Percentiles rank a stretch among this genome's conserved stretches.
Conservation (phyloP, 805 yeast genomes). For the Teunomyces gatunensis region DNA sequence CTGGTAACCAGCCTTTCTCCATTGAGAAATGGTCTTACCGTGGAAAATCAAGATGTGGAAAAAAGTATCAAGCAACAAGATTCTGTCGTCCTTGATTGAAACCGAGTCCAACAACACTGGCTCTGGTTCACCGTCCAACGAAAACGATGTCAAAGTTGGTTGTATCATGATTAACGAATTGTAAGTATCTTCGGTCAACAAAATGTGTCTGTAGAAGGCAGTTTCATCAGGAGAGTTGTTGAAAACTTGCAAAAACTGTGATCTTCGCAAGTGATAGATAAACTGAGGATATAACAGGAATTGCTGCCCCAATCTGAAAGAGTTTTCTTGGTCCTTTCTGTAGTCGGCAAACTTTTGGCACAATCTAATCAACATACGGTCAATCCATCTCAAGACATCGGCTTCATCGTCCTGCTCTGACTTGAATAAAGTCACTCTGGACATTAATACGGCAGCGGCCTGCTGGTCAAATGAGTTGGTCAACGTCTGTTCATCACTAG, state of each 20-base stretch:
- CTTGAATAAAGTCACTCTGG: constrained; percentile 86
- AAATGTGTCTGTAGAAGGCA: constrained; percentile 90
- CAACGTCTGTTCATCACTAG: constrained; percentile 47
- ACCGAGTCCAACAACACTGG: constrained; percentile 93
- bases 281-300: constrained; percentile 93
- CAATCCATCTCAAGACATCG: constrained; percentile 92
- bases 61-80: constrained; percentile 88
- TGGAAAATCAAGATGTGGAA: constrained; percentile 95
- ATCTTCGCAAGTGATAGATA: constrained; percentile 90
- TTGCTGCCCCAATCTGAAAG: constrained; percentile 80
- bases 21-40: constrained; percentile 90
- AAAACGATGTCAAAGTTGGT: constrained; percentile 88
- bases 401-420: constrained; percentile 80
- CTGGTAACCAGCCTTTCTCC: constrained; percentile 96
- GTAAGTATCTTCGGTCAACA: constrained; percentile 86
- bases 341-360: constrained; percentile 94
- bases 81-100: constrained; percentile 84
- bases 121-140: constrained; percentile 74
- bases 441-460: constrained; percentile 93
- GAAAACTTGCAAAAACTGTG: constrained; percentile 93
- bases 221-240: constrained; percentile 99
- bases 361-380: constrained; percentile 82
- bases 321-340: constrained; percentile 76
- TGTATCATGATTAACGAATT: constrained; percentile 96
- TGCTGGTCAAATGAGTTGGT: constrained; percentile 91